Evolutionary conservation across 2,329 filamentous ascomycete species (phyloP).

Genomic region (Ceratocystis huliohia): DNA sequence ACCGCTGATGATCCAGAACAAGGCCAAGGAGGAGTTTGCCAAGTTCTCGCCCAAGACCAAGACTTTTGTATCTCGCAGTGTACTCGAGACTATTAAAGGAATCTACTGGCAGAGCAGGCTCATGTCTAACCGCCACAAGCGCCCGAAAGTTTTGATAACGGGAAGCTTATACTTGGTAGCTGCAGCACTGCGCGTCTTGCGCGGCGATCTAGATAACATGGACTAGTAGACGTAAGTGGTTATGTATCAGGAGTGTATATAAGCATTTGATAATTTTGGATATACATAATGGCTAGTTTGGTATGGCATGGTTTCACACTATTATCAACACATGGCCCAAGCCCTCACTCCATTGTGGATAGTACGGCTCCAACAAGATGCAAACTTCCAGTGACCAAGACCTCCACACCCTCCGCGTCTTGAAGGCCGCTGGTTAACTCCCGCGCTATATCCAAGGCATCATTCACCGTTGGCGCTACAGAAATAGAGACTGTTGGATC

Average conservation of each 20-base stretch:
- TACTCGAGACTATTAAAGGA: conserved; percentile 54
- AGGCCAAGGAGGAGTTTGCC: conserved; percentile 49
- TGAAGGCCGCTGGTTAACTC: conserved; percentile 26
- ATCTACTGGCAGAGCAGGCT: conserved; percentile 34
- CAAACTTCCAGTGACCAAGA: conserved; percentile 49
- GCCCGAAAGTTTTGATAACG: conserved; percentile 57
- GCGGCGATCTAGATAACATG: conserved; percentile 18
- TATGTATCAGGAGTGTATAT: neutral
- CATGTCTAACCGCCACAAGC: conserved; percentile 26
- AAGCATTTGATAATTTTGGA: conserved; percentile 2
- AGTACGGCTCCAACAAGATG: conserved; percentile 48
- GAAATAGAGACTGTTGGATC: conserved; percentile 36
- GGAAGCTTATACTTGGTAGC: conserved; percentile 79
- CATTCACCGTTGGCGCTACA: conserved; percentile 41
- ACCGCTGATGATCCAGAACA: conserved; percentile 50
- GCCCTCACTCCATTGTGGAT: conserved; percentile 37
- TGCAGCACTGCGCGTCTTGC: conserved; percentile 42
- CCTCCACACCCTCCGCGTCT: conserved; percentile 32
- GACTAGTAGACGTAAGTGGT: neutral
- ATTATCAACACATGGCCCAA: conserved; percentile 25
- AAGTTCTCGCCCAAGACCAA: conserved; percentile 36
- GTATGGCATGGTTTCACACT: neutral
- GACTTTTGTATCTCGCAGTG: conserved; percentile 48
- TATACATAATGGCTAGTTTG: neutral
- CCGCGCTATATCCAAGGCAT: conserved; percentile 39